Evolutionary conservation across 371 early-diverging fungal species (phyloP), one percentile per base, ranked within the genome.

Genomic region (Syncephalis plumigaleata): DNA sequence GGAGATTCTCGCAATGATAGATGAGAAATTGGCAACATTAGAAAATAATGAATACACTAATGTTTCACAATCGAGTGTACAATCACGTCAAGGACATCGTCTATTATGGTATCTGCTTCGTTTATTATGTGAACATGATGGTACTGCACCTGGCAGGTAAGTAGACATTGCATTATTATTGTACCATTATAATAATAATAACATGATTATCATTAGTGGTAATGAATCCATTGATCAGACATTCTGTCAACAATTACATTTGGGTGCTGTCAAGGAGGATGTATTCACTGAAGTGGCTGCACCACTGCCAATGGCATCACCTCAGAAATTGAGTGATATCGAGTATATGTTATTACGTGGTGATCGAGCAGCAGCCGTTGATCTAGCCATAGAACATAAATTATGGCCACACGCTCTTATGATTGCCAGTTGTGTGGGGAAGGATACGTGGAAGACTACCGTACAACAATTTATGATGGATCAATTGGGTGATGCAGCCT

Each of bases 391-490:
- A 46, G 66, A 66, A 39, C 66, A 74, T 31, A 73, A 72, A 43
- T 53, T 87, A 43, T 94, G 92, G 92, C 69, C 84, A 0, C 91
- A 94, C 59, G 94, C 91, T 4, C 66, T 91, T 20, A 75, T 90
- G 7, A 80, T 94, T 54, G 77, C 88, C 38, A 90, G 87, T 49
- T 80, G 84, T 49, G 79, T 85, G 2, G 76, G 80, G 53, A 77
- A 79, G 54, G 84, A 84, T 17, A 59, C 76, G 0, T 94, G 90
- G 81, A 73, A 76, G 52, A 75, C 74, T n/a, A 84, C 82, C 2
- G 78, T 88, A 27, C 63, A 63, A 15, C 59, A 70, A 13, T 90
- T 87, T 60, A 67, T 80, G 1, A 66, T 67, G 16, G 59, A 66
- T 25, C 79, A 77, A 54, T 58, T 87, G 53, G 51, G 61, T 2